Evolutionary conservation across 768 basidiomycete species (phyloP).

Genomic region (Agaricus bisporus): DNA sequence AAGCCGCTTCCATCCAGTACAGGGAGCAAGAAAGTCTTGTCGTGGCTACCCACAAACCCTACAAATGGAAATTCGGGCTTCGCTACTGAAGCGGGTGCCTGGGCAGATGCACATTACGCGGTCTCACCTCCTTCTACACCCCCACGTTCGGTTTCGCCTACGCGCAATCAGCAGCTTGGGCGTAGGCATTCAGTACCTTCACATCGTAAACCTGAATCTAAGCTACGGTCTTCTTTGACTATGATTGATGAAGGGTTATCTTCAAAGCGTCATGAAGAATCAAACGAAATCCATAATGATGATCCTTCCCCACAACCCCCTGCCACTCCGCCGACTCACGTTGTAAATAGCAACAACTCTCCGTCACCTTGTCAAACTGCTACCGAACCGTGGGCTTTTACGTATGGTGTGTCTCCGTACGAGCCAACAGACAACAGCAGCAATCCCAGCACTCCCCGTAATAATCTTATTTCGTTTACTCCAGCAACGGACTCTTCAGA

Average conservation of each 20-base stretch:
- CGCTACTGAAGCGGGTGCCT: slow-evolving; percentile 48
- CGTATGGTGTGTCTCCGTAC: slow-evolving; percentile 34
- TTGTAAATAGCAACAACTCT: slow-evolving; percentile 15
- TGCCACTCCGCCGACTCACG: slow-evolving; percentile 16
- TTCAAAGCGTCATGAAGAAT: slow-evolving; percentile 6
- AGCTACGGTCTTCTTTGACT: slow-evolving; percentile 67
- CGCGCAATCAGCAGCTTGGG: slow-evolving; percentile 17
- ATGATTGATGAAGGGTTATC: slow-evolving; percentile 53
- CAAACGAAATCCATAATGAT: background rate
- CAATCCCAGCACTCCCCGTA: slow-evolving; percentile 20
- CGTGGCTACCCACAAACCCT: slow-evolving; percentile 25
- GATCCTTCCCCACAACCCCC: slow-evolving; percentile 10
- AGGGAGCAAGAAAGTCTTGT: slow-evolving; percentile 25
- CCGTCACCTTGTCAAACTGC: slow-evolving; percentile 23
- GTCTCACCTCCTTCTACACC: slow-evolving; percentile 36
- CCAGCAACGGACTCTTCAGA: slow-evolving; percentile 22
- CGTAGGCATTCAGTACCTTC: slow-evolving; percentile 52
- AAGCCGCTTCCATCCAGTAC: slow-evolving; percentile 24
- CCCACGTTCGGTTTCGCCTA: slow-evolving; percentile 45
- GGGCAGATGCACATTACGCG: slow-evolving; percentile 42
- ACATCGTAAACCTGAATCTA: slow-evolving; percentile 54
- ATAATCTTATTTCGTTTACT: slow-evolving; percentile 21
- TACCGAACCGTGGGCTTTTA: slow-evolving; percentile 28
- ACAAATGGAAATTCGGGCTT: slow-evolving; percentile 38
- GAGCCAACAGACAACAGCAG: slow-evolving; percentile 10